Evolutionary conservation across 371 early-diverging fungal species (phyloP).

Genomic region (Apophysomyces elegans): DNA sequence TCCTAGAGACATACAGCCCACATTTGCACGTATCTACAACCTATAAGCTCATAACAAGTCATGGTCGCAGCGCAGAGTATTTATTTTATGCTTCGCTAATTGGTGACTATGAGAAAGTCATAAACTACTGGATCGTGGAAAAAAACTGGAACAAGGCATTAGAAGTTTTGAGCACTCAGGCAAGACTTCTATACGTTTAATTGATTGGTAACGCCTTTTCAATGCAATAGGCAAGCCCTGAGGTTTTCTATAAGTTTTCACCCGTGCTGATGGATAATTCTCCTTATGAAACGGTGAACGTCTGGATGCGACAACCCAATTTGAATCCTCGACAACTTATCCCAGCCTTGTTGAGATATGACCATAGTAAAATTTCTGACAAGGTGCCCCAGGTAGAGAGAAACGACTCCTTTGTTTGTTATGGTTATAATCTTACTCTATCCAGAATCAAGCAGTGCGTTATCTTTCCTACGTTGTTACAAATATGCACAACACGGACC

Average conservation of each 20-base stretch:
- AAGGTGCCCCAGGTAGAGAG: constrained; percentile 23
- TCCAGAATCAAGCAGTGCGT: constrained; percentile 84
- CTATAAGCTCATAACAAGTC: constrained; percentile 80
- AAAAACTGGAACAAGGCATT: constrained; percentile 77
- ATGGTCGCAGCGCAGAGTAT: constrained; percentile 79
- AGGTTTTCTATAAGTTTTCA: constrained; percentile 87
- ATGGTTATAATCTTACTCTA: neutral
- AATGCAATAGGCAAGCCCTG: constrained; percentile 59
- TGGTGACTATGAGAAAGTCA: constrained; percentile 81
- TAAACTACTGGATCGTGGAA: constrained; percentile 80
- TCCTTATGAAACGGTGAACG: constrained; percentile 80
- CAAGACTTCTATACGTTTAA: constrained; percentile 17
- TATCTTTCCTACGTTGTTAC: constrained; percentile 86
- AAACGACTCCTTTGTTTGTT: neutral
- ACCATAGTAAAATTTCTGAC: constrained; percentile 45
- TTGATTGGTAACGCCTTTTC: neutral
- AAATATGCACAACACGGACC: constrained; percentile 77
- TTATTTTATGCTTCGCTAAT: constrained; percentile 80
- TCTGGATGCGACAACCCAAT: constrained; percentile 83
- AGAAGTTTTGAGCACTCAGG: constrained; percentile 75
- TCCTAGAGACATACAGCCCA: constrained; percentile 68
- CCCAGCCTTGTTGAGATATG: constrained; percentile 85
- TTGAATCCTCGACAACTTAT: constrained; percentile 85
- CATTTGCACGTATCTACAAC: constrained; percentile 71
- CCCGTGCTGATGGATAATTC: constrained; percentile 80